These are phyloP conservation scores for Cryphonectria japonica DNA, from an alignment of 2,329 filamentous ascomycete genomes.

Conservation along the genomic window DNA sequence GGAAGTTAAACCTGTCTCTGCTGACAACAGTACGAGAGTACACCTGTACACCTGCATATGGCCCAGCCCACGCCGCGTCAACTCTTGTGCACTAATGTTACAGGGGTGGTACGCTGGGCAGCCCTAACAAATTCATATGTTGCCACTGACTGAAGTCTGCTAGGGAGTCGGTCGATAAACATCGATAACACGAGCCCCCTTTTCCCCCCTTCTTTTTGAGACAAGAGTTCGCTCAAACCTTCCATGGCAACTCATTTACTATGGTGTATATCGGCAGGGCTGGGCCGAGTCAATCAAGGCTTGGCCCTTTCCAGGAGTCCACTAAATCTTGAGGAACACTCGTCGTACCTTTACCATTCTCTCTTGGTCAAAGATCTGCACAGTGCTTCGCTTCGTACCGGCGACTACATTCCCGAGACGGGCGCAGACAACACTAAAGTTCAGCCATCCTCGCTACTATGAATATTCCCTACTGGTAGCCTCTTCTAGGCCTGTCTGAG, in stretches of 20 bases:
- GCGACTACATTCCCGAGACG: not conserved
- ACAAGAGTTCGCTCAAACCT: constrained; percentile 7
- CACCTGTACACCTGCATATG: constrained; percentile 9
- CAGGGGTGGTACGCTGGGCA: not conserved
- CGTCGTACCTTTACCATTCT: not conserved
- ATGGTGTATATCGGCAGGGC: constrained; percentile 1
- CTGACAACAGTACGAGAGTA: constrained; percentile 3
- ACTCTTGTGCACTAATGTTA: constrained; percentile 6
- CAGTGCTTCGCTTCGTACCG: not conserved
- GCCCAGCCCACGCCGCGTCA: constrained; percentile 13
- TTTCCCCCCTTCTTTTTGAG: not conserved
- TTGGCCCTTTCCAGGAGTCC: not conserved
- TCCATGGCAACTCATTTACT: constrained; percentile 3
- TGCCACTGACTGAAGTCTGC: not conserved
- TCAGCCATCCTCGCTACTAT: not conserved
- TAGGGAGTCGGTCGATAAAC: constrained; percentile 7
- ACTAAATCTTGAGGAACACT: not conserved
- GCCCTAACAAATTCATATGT: not conserved
- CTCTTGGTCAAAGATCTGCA: not conserved
- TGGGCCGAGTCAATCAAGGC: not conserved
- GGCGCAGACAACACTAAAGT: not conserved
- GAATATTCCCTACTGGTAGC: not conserved
- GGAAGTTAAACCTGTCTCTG: constrained; percentile 13
- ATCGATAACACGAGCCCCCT: constrained; percentile 12
- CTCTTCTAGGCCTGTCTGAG: not conserved